Percentiles rank a stretch among this genome's conserved stretches.
Conservation (phyloP, 768 basidiomycete species). For the Amanita fuliginea region DNA sequence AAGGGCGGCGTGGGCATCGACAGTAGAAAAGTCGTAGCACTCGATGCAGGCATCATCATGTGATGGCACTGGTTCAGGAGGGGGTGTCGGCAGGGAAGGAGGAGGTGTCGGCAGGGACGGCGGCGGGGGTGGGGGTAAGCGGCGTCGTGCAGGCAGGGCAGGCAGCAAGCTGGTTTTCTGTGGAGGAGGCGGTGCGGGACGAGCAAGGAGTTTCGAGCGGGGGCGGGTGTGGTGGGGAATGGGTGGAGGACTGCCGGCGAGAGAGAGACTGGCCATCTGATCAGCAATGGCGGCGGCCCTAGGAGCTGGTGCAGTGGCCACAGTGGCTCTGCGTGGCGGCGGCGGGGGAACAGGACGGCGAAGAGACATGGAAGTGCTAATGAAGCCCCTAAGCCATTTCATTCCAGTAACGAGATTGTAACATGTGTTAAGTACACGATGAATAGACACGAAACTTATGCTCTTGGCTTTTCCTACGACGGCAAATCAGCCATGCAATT, state of each 20-base stretch:
- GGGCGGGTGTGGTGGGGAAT: constrained; percentile 12
- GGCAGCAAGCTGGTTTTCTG: background rate
- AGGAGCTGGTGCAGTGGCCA: background rate
- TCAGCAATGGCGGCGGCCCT: constrained; percentile 15
- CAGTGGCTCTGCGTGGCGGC: constrained; percentile 9
- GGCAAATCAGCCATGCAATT: background rate
- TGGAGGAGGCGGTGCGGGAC: constrained; percentile 25
- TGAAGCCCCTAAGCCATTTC: background rate
- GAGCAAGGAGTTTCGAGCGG: constrained; percentile 15
- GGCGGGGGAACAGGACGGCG: constrained; percentile 17
- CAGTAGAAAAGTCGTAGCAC: constrained; percentile 30
- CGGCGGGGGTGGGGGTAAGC: background rate
- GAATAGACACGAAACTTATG: constrained; percentile 21
- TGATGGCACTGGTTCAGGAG: constrained; percentile 15
- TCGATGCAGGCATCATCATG: constrained; percentile 21
- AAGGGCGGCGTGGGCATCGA: constrained; percentile 31
- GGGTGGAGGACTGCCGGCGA: constrained; percentile 11
- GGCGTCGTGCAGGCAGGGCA: constrained; percentile 3
- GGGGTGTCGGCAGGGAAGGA: constrained; percentile 19
- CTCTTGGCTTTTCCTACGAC: constrained; percentile 62
- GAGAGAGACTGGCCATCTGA: constrained; percentile 20
- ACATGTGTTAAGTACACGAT: constrained; percentile 13
- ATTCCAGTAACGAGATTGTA: background rate
- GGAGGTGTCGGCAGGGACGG: constrained; percentile 14
- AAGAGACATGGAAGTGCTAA: constrained; percentile 16